phyloP scores from a whole-genome alignment of 164 flowering plant species.

The Echeveria elegans region DNA sequence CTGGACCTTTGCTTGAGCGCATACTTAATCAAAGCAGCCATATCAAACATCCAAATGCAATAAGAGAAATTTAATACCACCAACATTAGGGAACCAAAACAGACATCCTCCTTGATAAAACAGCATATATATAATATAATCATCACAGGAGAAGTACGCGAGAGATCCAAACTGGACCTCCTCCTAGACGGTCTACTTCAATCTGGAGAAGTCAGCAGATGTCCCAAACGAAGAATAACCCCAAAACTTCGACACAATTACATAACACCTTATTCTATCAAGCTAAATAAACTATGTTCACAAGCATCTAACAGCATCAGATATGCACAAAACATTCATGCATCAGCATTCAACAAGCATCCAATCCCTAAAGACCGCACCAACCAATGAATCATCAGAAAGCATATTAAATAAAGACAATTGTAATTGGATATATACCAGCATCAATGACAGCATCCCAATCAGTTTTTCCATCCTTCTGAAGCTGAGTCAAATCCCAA shows the following conservation, averaged over 20 bases:
- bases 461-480: conserved; percentile 60
- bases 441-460: conserved; percentile 98
- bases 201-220: too few species aligned
- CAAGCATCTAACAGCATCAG: background rate
- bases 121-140: too few species aligned
- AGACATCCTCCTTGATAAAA: too few species aligned
- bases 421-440: conserved; percentile 30
- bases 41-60: background rate
- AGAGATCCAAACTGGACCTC: background rate
- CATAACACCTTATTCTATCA: too few species aligned
- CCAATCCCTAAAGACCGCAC: background rate
- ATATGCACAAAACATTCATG: background rate
- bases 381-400: background rate
- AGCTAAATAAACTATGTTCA: background rate
- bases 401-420: background rate
- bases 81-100: too few species aligned
- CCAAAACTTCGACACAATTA: too few species aligned
- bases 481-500: conserved; percentile 88
- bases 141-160: background rate
- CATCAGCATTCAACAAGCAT: background rate
- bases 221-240: too few species aligned
- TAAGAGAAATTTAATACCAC: too few species aligned
- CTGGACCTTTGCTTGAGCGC: too few species aligned
- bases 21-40: background rate
- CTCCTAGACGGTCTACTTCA: background rate